Conservation (phyloP, 352 stramenopile genomes). For the Phytophthora parvispora region DNA sequence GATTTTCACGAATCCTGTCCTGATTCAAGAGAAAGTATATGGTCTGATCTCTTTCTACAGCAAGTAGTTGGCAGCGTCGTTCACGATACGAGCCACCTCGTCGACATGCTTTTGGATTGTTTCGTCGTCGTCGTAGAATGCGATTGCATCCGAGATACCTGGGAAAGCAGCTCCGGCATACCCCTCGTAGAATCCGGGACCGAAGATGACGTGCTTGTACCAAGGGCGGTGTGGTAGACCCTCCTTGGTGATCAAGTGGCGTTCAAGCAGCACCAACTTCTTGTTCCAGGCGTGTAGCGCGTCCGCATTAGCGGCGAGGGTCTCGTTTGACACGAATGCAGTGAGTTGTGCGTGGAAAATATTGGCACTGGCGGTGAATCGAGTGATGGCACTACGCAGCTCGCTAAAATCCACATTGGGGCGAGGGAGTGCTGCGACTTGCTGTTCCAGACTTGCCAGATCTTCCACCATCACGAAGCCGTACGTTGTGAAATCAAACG, state of each 20-base stretch:
- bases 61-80: slow-evolving; percentile 26
- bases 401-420: slow-evolving; percentile 41
- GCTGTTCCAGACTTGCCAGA: slow-evolving; percentile 33
- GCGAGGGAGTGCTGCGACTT: slow-evolving; percentile 26
- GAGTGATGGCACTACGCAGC: slow-evolving; percentile 46
- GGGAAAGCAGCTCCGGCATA: slow-evolving; percentile 51
- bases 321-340: slow-evolving; percentile 37
- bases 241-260: slow-evolving; percentile 43
- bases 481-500: slow-evolving; percentile 73
- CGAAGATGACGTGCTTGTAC: slow-evolving; percentile 62
- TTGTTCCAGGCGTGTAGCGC: slow-evolving; percentile 37
- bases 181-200: slow-evolving; percentile 51
- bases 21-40: too few species aligned
- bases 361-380: slow-evolving; percentile 33
- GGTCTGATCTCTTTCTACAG: slow-evolving; percentile 10
- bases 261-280: slow-evolving; percentile 48
- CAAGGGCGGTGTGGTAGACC: slow-evolving; percentile 51
- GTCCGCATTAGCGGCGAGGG: slow-evolving; percentile 15
- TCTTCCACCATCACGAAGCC: slow-evolving; percentile 58
- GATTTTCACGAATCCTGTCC: too few species aligned
- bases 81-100: slow-evolving; percentile 23
- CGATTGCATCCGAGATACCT: slow-evolving; percentile 33
- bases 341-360: slow-evolving; percentile 25
- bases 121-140: slow-evolving; percentile 22
- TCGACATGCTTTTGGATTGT: slow-evolving; percentile 34